Conservation (phyloP, 1,284 basidiomycete genomes). For the Leccinum solheimii region DNA sequence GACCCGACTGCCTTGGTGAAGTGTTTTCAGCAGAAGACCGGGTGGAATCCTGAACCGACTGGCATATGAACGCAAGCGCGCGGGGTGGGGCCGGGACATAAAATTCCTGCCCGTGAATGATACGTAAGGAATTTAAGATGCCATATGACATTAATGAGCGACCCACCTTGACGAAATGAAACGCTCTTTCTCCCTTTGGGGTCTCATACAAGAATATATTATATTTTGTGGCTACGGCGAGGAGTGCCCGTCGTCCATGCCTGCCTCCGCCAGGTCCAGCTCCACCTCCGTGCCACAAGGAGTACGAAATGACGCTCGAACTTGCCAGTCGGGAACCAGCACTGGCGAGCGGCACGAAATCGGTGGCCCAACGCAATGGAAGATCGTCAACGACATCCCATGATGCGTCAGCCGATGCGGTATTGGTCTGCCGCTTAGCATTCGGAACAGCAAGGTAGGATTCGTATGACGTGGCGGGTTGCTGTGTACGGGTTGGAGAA, state of each 20-base stretch:
- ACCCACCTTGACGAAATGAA: conserved; percentile 71
- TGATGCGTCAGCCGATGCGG: conserved; percentile 46
- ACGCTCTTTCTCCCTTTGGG: conserved; percentile 76
- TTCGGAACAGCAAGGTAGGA: conserved; percentile 32
- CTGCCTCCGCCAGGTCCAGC: conserved; percentile 38
- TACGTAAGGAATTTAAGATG: background rate
- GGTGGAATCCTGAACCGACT: conserved; percentile 55
- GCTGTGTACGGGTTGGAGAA: conserved; percentile 35
- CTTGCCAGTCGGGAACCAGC: conserved; percentile 63
- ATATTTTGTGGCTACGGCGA: conserved; percentile 74
- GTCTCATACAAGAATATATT: conserved; percentile 77
- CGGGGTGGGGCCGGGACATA: conserved; percentile 71
- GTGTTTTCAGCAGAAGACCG: conserved; percentile 47
- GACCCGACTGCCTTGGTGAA: conserved; percentile 29
- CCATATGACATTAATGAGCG: background rate
- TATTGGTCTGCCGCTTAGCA: conserved; percentile 28
- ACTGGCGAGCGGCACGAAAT: conserved; percentile 71
- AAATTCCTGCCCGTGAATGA: conserved; percentile 59
- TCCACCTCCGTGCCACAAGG: conserved; percentile 60
- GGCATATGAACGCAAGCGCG: conserved; percentile 66
- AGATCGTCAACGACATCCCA: conserved; percentile 80
- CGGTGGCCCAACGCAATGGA: conserved; percentile 77
- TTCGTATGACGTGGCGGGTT: conserved; percentile 36
- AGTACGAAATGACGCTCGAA: conserved; percentile 61
- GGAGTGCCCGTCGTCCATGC: conserved; percentile 56